Base-by-base conservation (phyloP, 805 yeast species). In the Candida endomychidarum region DNA sequence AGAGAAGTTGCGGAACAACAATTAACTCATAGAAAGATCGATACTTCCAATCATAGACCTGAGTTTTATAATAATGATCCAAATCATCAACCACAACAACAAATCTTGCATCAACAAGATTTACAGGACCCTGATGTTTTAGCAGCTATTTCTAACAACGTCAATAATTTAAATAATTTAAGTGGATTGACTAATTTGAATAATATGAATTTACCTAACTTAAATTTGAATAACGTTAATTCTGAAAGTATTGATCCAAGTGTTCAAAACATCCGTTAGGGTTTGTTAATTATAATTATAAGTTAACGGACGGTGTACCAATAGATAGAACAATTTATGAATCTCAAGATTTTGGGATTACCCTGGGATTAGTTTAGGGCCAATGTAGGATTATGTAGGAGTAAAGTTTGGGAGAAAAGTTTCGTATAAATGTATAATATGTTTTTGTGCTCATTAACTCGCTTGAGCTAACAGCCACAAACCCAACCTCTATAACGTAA, bases 111-210 rank as follows among this genome's bases (percentile, higher is more conserved):
- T 15, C 61, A 42, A 18, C 49, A 45, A 18, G 48, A 48, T 27
- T 39, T 48, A 16, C 72, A 65, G 43, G 74, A 67, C 36, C 64
- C 67, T 21, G 72, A 69, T 11, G 72, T 66, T 10, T 61, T 67
- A 43, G 73, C 73, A 16, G 72, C 72, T 21, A 62, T 65, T 48
- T 43, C 41, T 12, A 42, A 41, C 28, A 24, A 64, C 59, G 32
- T 60, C 51, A 29, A 23, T 24, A 38, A 32, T 32, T 32, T 32
- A 26, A 32, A 32, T 22, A 32, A 32, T 32, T 22, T 32, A 9
- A n/a, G 35, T 12, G 26, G 26, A 2, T 22, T 32, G 8, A 21
- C 41, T 21, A 19, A 38, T 25, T 31, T 26, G 26, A 32, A 32
- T 32, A 32, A 32, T 19, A 21, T 32, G 35, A 20, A 32, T 14